Conservation (phyloP, 805 yeast species). For the Nakazawaea wyomingensis region DNA sequence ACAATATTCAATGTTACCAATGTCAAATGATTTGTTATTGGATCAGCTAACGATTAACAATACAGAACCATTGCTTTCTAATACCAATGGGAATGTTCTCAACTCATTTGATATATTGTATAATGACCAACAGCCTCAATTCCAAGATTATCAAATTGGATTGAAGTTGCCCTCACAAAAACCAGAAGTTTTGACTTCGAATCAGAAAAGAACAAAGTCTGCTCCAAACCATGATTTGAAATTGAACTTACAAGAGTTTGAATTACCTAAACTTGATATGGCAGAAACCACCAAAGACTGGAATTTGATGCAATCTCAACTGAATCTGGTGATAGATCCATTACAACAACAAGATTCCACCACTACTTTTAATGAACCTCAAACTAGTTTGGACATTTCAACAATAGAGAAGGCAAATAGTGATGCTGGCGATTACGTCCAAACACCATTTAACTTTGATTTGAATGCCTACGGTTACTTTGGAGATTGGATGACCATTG, state of each 20-base stretch:
- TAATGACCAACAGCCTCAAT: constrained; percentile 3
- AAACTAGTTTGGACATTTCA: not conserved
- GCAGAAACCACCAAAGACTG: constrained; percentile 1
- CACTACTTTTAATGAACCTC: not conserved
- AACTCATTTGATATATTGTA: constrained; percentile 5
- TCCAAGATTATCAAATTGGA: not conserved
- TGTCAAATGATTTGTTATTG: constrained; percentile 4
- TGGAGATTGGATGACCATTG: constrained; percentile 7
- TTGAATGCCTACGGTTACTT: constrained; percentile 8
- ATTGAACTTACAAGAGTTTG: not conserved
- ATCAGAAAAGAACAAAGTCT: not conserved
- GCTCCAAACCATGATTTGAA: constrained; percentile 1
- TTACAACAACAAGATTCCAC: not conserved
- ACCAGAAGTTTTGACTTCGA: not conserved
- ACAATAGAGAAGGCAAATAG: constrained; percentile 5
- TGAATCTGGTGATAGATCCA: not conserved
- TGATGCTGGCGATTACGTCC: constrained; percentile 9
- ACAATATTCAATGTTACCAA: constrained; percentile 1
- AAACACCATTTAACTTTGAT: constrained; percentile 11
- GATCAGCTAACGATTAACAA: not conserved
- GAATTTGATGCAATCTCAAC: constrained; percentile 5
- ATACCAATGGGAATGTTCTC: not conserved
- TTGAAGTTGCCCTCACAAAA: not conserved
- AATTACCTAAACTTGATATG: not conserved
- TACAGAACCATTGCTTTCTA: not conserved